Conservation (phyloP, 2,329 filamentous ascomycete genomes). For the Apiospora hydei region DNA sequence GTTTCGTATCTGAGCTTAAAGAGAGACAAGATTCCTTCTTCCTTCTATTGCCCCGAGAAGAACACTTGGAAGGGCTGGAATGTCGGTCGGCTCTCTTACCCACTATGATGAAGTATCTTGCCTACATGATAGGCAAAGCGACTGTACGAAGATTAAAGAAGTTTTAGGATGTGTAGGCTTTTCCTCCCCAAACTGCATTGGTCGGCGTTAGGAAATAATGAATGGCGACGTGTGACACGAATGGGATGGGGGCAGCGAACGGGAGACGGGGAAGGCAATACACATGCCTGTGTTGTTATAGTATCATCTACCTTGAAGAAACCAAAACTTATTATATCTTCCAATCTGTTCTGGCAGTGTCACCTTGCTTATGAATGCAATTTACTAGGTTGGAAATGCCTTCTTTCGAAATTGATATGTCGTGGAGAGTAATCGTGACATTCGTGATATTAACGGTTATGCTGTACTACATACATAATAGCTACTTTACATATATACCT, state of each 20-base stretch:
- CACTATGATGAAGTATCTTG: not conserved
- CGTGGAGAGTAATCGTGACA: not conserved
- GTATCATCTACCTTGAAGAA: not conserved
- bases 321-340: not conserved
- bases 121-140: not conserved
- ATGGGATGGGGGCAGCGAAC: not conserved
- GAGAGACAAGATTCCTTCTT: not conserved
- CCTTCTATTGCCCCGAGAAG: not conserved
- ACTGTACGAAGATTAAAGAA: not conserved
- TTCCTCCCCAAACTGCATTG: constrained; percentile 7
- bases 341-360: not conserved
- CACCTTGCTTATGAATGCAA: not conserved
- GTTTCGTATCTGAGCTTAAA: constrained; percentile 15
- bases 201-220: constrained; percentile 21
- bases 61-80: not conserved
- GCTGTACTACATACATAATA: constrained; percentile 8
- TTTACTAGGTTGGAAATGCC: no score
- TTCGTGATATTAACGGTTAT: not conserved
- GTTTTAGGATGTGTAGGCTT: constrained; percentile 6
- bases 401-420: not conserved
- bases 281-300: not conserved
- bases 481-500: not conserved
- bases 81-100: not conserved
- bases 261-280: not conserved
- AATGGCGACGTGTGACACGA: constrained; percentile 6